A percentile compares a stretch with the other conserved stretches of the same genome.
Evolutionary conservation across 2,329 filamentous ascomycete genomes (phyloP).

Genomic region (Ilyonectria mors-panacis): DNA sequence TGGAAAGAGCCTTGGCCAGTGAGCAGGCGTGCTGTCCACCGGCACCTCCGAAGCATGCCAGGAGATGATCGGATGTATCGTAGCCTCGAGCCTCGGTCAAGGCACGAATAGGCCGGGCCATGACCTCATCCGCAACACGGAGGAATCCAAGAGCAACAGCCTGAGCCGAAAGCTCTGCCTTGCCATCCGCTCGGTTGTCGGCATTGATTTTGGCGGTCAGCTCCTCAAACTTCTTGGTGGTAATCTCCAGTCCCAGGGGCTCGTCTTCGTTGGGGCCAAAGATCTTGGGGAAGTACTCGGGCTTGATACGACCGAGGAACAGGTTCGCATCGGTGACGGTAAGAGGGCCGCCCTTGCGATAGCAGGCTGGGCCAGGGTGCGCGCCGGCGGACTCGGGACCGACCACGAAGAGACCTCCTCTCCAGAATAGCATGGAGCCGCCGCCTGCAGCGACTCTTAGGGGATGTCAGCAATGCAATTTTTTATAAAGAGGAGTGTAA

Average conservation of each 20-base stretch:
- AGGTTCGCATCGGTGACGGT: constrained; percentile 82
- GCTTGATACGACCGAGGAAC: constrained; percentile 71
- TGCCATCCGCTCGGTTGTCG: constrained; percentile 48
- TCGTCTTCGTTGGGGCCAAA: constrained; percentile 79
- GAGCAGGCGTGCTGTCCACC: constrained; percentile 60
- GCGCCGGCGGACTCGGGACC: constrained; percentile 80
- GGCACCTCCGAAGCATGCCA: constrained; percentile 53
- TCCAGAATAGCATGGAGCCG: constrained; percentile 79
- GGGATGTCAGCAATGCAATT: not conserved
- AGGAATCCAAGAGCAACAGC: constrained; percentile 56
- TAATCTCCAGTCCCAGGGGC: constrained; percentile 59
- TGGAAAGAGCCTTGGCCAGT: constrained; percentile 57
- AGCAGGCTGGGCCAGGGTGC: constrained; percentile 80
- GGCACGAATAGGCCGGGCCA: constrained; percentile 54
- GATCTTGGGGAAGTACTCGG: constrained; percentile 81
- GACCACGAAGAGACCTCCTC: constrained; percentile 80
- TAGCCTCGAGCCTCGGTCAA: constrained; percentile 55
- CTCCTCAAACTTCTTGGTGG: constrained; percentile 57
- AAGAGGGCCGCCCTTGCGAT: constrained; percentile 79
- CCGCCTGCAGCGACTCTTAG: constrained; percentile 77
- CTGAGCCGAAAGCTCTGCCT: constrained; percentile 49
- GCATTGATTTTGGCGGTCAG: constrained; percentile 60
- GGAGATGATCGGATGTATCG: constrained; percentile 53
- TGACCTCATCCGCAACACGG: constrained; percentile 55
- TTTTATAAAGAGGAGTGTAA: too few species aligned